These are phyloP conservation scores for Saccharomycodes ludwigii DNA, from an alignment of 805 yeast genomes.

Conservation along the genomic window DNA sequence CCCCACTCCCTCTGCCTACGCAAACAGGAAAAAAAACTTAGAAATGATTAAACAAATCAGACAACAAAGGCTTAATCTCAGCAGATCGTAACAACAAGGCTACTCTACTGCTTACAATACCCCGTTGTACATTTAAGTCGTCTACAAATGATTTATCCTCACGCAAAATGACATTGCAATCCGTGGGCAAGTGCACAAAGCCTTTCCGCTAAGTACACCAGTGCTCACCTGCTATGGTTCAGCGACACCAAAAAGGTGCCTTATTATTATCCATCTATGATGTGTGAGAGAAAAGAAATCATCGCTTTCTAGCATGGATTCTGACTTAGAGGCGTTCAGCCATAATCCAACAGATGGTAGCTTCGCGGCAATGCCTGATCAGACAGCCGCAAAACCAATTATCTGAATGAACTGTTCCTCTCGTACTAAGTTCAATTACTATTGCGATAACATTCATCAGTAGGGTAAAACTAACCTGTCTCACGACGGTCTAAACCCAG, in stretches of 20 bases:
- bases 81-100: constrained; percentile 44
- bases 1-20: no score
- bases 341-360: constrained; percentile 38
- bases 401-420: constrained; percentile 37
- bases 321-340: constrained; percentile 40
- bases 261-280: constrained; percentile 30
- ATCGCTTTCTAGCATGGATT: constrained; percentile 40
- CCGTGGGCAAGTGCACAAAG: constrained; percentile 29
- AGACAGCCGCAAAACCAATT: constrained; percentile 35
- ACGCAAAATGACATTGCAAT: constrained; percentile 33
- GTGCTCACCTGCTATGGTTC: constrained; percentile 30
- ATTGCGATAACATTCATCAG: constrained; percentile 28
- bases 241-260: constrained; percentile 28
- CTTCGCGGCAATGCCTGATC: constrained; percentile 36
- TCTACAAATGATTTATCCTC: constrained; percentile 36
- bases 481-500: constrained; percentile 33
- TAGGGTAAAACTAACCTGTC: constrained; percentile 34
- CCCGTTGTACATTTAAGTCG: constrained; percentile 36
- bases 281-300: constrained; percentile 30
- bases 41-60: constrained; percentile 26
- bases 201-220: constrained; percentile 28
- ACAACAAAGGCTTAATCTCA: constrained; percentile 34
- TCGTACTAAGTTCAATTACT: constrained; percentile 34
- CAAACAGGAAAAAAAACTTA: no score
- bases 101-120: constrained; percentile 36